These are phyloP conservation scores for Saccharum hybrid DNA, from an alignment of 202 grass and related monocot species.

Conservation along the genomic window DNA sequence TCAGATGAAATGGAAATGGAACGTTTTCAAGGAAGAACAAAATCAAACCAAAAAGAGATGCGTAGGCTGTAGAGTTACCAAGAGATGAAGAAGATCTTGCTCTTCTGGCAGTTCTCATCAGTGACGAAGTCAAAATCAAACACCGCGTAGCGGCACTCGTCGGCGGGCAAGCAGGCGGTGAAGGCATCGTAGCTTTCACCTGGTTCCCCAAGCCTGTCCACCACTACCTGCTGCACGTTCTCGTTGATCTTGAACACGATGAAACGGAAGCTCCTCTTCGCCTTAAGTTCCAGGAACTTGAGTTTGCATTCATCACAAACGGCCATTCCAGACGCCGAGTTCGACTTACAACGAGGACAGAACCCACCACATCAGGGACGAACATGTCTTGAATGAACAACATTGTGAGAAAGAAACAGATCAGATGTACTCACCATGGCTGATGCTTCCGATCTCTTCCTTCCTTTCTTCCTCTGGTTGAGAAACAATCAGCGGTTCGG, in stretches of 20 bases:
- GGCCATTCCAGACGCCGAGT: slow-evolving; percentile 89
- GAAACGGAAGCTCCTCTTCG: slow-evolving; percentile 91
- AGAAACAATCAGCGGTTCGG: slow-evolving; percentile 29
- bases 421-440: slow-evolving; percentile 56
- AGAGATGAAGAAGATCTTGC: slow-evolving; percentile 97
- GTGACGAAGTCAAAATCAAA: slow-evolving; percentile 95
- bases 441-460: slow-evolving; percentile 36
- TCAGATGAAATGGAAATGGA: background rate
- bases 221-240: slow-evolving; percentile 81
- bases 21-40: background rate
- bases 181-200: slow-evolving; percentile 78
- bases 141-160: slow-evolving; percentile 91
- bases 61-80: slow-evolving; percentile 54
- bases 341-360: slow-evolving; percentile 59
- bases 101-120: slow-evolving; percentile 93
- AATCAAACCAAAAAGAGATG: slow-evolving; percentile 1
- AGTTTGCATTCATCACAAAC: slow-evolving; percentile 87
- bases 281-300: slow-evolving; percentile 80
- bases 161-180: slow-evolving; percentile 61
- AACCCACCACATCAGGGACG: slow-evolving; percentile 23
- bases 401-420: slow-evolving; percentile 16
- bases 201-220: slow-evolving; percentile 67
- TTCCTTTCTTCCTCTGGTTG: slow-evolving; percentile 39
- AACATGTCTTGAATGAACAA: slow-evolving; percentile 8
- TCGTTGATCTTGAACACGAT: slow-evolving; percentile 96